These are phyloP conservation scores for Taiwanofungus camphoratus DNA, from an alignment of 1,284 basidiomycete genomes.

Conservation along the genomic window DNA sequence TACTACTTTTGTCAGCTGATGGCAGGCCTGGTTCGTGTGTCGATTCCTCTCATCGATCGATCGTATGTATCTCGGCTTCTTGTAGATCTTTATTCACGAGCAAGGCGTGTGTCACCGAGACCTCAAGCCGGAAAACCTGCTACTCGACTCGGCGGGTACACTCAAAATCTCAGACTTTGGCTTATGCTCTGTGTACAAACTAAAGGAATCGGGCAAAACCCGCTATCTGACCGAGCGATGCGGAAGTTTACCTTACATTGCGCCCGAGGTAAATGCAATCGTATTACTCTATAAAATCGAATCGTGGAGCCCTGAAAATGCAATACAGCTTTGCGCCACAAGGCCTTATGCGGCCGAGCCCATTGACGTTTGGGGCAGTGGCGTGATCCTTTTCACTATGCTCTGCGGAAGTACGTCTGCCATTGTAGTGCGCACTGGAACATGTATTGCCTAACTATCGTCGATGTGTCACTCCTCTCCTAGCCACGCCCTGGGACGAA, in stretches of 20 bases:
- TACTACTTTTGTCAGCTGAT: conserved; percentile 90
- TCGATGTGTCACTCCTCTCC: not conserved
- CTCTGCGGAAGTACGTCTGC: conserved; percentile 79
- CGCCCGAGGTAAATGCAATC: conserved; percentile 76
- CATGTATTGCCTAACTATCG: not conserved
- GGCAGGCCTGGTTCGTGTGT: conserved; percentile 58
- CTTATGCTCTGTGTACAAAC: conserved; percentile 85
- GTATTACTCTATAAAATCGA: no score
- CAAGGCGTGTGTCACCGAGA: conserved; percentile 96
- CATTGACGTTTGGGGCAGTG: conserved; percentile 93
- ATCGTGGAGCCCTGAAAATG: no score
- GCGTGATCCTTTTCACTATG: conserved; percentile 93
- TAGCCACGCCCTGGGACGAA: conserved; percentile 98
- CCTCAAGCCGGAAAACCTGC: conserved; percentile 93
- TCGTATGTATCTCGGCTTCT: not conserved
- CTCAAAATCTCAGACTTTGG: conserved; percentile 97
- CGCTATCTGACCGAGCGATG: conserved; percentile 74
- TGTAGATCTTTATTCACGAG: conserved; percentile 76
- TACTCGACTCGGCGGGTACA: conserved; percentile 72
- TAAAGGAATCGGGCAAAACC: conserved; percentile 80
- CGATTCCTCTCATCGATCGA: not conserved
- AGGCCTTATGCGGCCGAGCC: conserved; percentile 83
- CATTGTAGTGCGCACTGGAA: not conserved
- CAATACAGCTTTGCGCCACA: conserved; percentile 41
- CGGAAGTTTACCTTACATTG: conserved; percentile 93